Conservation (phyloP, 176 grass and related monocot genomes). For the Raddia guianensis region DNA sequence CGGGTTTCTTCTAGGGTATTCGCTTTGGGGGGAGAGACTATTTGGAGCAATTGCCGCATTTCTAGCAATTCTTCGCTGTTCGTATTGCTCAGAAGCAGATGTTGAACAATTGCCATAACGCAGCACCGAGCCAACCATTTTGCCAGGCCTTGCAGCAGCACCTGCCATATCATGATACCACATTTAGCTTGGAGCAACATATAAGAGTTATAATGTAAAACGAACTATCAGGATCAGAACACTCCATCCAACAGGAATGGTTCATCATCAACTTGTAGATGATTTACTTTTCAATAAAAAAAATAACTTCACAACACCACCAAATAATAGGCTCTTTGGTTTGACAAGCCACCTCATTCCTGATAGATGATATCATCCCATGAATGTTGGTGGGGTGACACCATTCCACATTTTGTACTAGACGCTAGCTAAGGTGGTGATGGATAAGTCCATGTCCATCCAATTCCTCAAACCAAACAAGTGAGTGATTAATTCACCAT, state of each 20-base stretch:
- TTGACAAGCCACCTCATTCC: too few relatives aligned
- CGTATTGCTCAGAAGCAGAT: slow-evolving; percentile 53
- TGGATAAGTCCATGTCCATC: too few relatives aligned
- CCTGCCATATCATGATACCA: slow-evolving; percentile 45
- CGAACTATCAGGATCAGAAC: neutral
- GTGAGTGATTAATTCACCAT: too few relatives aligned
- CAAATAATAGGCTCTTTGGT: neutral
- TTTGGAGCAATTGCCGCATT: slow-evolving; percentile 49
- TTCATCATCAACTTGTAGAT: neutral
- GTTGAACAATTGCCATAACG: slow-evolving; percentile 49
- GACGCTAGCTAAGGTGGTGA: too few relatives aligned
- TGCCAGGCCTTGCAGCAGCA: slow-evolving; percentile 58
- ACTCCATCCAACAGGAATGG: neutral
- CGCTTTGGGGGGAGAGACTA: slow-evolving; percentile 45
- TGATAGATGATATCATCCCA: too few relatives aligned
- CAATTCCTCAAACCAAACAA: too few relatives aligned
- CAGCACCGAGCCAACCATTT: slow-evolving; percentile 53
- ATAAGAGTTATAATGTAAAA: neutral
- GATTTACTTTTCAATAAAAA: slow-evolving; percentile 5
- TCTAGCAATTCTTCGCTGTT: slow-evolving; percentile 64
- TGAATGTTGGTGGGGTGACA: too few relatives aligned
- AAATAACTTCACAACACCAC: neutral
- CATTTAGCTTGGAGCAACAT: neutral
- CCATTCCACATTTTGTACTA: too few relatives aligned
- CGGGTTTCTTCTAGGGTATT: slow-evolving; percentile 72